These are phyloP conservation scores for Mentha longifolia DNA, from an alignment of 257 asterid genomes.

Conservation along the genomic window DNA sequence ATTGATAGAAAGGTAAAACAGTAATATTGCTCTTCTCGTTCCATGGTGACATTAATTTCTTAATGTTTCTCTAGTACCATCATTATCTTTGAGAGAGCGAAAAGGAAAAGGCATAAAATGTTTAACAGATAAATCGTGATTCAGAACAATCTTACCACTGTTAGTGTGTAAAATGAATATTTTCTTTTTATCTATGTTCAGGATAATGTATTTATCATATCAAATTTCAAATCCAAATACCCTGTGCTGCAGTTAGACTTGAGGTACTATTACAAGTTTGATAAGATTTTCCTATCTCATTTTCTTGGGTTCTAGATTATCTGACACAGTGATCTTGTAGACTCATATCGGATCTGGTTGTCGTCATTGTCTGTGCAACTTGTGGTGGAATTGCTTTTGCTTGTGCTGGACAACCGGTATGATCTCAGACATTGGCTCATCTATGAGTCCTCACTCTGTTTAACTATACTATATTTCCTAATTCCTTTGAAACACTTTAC, in stretches of 20 bases:
- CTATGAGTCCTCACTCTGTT: slow-evolving; percentile 20
- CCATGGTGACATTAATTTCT: background rate
- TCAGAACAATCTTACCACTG: slow-evolving; percentile 17
- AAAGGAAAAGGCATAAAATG: background rate
- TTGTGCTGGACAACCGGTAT: slow-evolving; percentile 99
- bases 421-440: slow-evolving; percentile 42
- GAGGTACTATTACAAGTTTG: slow-evolving; percentile 58
- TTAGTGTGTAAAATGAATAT: slow-evolving; percentile 24
- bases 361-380: slow-evolving; percentile 97
- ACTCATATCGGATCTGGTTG: slow-evolving; percentile 97
- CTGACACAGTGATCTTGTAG: slow-evolving; percentile 50
- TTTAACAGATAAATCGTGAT: background rate
- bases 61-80: background rate
- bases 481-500: slow-evolving; percentile 42
- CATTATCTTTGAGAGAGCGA: slow-evolving; percentile 9
- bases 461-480: slow-evolving; percentile 28
- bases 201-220: slow-evolving; percentile 96
- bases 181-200: slow-evolving; percentile 40
- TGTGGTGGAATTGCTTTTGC: slow-evolving; percentile 99
- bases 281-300: slow-evolving; percentile 29
- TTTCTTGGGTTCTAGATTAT: slow-evolving; percentile 26
- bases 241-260: slow-evolving; percentile 94
- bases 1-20: slow-evolving; percentile 90
- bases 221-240: slow-evolving; percentile 94
- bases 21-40: slow-evolving; percentile 14